phyloP scores from a whole-genome alignment of 345 rosid genomes.

The Raphanus raphanistrum region DNA sequence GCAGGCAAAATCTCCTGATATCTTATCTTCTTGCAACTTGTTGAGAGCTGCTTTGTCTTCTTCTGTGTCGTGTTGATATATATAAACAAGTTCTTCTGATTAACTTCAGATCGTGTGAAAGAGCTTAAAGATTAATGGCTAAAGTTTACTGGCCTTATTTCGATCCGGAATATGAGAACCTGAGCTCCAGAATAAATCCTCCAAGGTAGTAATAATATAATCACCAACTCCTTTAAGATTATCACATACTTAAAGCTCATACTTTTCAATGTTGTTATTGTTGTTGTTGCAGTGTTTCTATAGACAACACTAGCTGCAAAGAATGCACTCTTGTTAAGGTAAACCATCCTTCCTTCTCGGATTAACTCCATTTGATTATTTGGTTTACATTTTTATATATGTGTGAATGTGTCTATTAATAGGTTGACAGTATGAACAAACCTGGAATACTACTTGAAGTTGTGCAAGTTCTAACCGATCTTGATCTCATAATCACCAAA shows the following conservation, averaged over 20 bases:
- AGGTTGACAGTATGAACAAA: slow-evolving; percentile 95
- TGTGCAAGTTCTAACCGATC: slow-evolving; percentile 84
- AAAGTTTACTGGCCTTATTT: slow-evolving; percentile 85
- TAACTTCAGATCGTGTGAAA: slow-evolving; percentile 21
- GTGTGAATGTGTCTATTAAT: no score
- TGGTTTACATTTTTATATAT: no score
- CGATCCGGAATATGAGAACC: slow-evolving; percentile 92
- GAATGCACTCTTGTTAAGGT: slow-evolving; percentile 85
- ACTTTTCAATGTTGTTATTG: neutral
- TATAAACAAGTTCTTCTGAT: slow-evolving; percentile 2
- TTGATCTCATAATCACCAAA: slow-evolving; percentile 83
- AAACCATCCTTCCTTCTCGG: slow-evolving; percentile 6
- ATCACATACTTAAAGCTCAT: neutral
- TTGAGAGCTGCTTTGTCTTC: slow-evolving; percentile 15
- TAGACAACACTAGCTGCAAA: slow-evolving; percentile 71
- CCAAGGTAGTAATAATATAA: slow-evolving; percentile 68
- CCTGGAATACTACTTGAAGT: slow-evolving; percentile 95
- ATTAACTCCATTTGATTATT: neutral
- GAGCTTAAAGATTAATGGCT: slow-evolving; percentile 50
- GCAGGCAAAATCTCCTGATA: neutral
- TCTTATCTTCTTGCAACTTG: slow-evolving; percentile 29
- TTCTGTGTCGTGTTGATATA: slow-evolving; percentile 6
- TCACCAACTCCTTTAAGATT: neutral
- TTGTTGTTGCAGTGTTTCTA: slow-evolving; percentile 66
- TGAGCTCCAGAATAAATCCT: slow-evolving; percentile 85